Evolutionary conservation across 1,284 basidiomycete species (phyloP).

Genomic region (Ceratobasidium sp.): DNA sequence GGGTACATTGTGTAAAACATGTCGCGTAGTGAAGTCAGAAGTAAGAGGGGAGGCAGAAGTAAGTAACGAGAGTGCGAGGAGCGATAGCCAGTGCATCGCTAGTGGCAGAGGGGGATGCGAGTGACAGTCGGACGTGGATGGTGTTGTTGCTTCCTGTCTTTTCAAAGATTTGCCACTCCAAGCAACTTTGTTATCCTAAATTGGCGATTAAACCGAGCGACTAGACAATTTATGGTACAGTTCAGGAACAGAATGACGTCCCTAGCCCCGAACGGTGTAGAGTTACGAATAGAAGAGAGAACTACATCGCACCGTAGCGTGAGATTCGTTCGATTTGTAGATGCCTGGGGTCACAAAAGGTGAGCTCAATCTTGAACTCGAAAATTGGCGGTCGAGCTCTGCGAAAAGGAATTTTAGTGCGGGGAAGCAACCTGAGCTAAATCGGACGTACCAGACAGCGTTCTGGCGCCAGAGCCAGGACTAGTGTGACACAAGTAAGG

Average conservation of each 20-base stretch:
- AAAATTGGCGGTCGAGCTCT: too few species aligned
- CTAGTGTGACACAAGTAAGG: too few species aligned
- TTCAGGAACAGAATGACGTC: not conserved
- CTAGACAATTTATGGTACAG: not conserved
- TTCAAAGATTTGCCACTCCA: too few species aligned
- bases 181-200: not conserved
- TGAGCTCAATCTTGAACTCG: too few species aligned
- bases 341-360: too few species aligned
- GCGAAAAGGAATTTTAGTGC: too few species aligned
- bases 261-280: not conserved
- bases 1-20: slow-evolving; percentile 32
- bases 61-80: not conserved
- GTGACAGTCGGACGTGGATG: not conserved
- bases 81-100: not conserved
- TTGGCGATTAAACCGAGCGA: not conserved
- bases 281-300: too few species aligned
- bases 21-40: not conserved
- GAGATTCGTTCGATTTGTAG: too few species aligned
- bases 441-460: too few species aligned
- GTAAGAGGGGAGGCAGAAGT: not conserved
- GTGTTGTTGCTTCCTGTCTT: not conserved
- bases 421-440: too few species aligned
- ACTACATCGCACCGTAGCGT: too few species aligned
- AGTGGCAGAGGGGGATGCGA: not conserved
- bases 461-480: too few species aligned